Evolutionary conservation across 305 asterid genomes (phyloP).

Genomic region (Coffea humblotiana): DNA sequence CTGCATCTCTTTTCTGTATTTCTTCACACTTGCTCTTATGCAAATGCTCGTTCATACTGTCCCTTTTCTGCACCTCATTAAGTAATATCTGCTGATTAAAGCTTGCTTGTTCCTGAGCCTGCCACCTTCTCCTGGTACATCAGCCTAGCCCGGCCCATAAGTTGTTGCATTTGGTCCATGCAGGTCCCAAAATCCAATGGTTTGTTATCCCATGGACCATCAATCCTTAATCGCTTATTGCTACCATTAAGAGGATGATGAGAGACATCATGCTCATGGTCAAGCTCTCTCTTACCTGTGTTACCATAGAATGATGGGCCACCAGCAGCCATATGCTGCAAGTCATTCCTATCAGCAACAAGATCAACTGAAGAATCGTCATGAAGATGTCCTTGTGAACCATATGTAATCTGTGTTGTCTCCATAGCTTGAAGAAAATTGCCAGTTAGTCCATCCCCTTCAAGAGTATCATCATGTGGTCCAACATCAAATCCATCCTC

Average conservation of each 20-base stretch:
- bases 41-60: constrained; percentile 45
- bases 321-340: constrained; percentile 31
- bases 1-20: constrained; percentile 49
- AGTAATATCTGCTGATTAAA: constrained; percentile 52
- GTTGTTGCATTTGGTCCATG: constrained; percentile 54
- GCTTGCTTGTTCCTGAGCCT: constrained; percentile 30
- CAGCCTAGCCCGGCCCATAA: constrained; percentile 39
- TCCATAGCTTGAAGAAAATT: constrained; percentile 61
- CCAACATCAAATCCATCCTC: constrained; percentile 41
- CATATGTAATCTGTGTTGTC: constrained; percentile 40
- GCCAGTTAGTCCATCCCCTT: constrained; percentile 56
- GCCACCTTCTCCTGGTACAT: constrained; percentile 48
- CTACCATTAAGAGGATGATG: constrained; percentile 36
- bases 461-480: constrained; percentile 38
- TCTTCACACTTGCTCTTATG: constrained; percentile 61
- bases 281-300: constrained; percentile 64
- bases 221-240: constrained; percentile 66
- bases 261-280: constrained; percentile 38
- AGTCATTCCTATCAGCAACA: constrained; percentile 30
- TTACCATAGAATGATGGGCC: constrained; percentile 42
- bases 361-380: constrained; percentile 41
- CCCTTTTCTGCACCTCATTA: constrained; percentile 63
- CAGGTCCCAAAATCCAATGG: constrained; percentile 52
- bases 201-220: constrained; percentile 48
- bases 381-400: constrained; percentile 48